Base-by-base conservation (phyloP, 164 flowering plant genomes). In the Liriodendron chinense region DNA sequence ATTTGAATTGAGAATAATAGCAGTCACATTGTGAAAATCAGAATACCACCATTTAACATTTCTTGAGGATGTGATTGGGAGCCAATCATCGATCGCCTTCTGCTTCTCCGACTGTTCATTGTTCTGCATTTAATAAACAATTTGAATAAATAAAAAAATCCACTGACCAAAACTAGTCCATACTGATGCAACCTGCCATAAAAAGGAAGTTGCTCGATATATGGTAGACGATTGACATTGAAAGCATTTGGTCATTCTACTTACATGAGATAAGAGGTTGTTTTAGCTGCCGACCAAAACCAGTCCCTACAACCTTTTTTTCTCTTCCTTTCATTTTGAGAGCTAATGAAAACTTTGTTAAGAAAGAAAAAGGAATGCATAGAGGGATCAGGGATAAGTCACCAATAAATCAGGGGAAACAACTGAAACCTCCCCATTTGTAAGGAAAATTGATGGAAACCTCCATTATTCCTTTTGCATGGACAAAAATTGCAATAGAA, bases 101-200 rank as follows among this genome's bases (percentile, higher is more conserved):
- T 72, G 76, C 72, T 81, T 78, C 10, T 63, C 1, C 21, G 65
- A 63, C 22, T 24, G 23, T 9, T 24, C 65, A 1, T 63, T 24
- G 9, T 16, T n/a, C 65, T 22, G 25, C 22, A 7, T n/a, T n/a
- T 12, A 6, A 63, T n/a, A 2, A 63, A 8, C 22, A 22, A 63
- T 63, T n/a, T 63, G n/a, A 8, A 63, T 3, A 22, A 63, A 63
- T n/a, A 20, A 9, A 22, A 63, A 21, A 20, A 63, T 9, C 65
- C 65, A 63, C 65, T 24, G 22, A 63, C n/a, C n/a, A n/a, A n/a
- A n/a, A n/a, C n/a, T n/a, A n/a, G n/a, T n/a, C 98, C 98, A 94
- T 20, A 84, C 81, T 68, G 97, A 94, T 73, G 97, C 98, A 49
- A 94, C 98, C 98, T 94, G 86, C 72, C 65, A 85, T 24, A n/a